Conservation (phyloP, 352 stramenopile species). For the Saprolegnia diclina region DNA sequence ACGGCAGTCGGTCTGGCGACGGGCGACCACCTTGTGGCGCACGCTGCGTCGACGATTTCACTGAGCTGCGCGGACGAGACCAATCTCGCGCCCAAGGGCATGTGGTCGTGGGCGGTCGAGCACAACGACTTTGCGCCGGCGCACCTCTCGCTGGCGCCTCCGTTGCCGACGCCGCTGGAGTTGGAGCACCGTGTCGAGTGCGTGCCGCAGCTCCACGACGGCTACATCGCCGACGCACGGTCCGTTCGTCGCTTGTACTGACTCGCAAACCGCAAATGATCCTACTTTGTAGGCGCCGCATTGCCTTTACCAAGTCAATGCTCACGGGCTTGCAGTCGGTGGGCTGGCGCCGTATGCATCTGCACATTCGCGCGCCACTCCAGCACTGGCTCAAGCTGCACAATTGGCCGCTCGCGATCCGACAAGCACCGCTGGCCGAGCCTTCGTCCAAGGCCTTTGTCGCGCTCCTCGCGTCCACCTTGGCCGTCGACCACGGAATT, state of each 20-base stretch:
- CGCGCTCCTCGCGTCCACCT: background rate
- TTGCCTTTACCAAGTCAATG: background rate
- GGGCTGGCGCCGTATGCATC: slow-evolving; percentile 21
- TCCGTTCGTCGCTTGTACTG: background rate
- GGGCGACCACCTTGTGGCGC: slow-evolving; percentile 19
- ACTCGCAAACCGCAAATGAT: background rate
- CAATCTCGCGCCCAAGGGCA: background rate
- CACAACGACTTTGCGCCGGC: background rate
- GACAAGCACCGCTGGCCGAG: background rate
- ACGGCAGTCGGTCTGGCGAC: slow-evolving; percentile 12
- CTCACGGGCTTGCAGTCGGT: background rate
- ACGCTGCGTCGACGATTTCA: slow-evolving; percentile 11
- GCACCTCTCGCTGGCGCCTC: background rate
- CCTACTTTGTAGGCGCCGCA: slow-evolving; percentile 10
- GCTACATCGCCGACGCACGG: background rate
- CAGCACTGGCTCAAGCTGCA: slow-evolving; percentile 20
- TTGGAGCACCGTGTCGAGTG: too few species aligned
- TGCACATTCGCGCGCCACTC: background rate
- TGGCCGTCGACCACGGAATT: slow-evolving; percentile 7
- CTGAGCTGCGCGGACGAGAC: background rate
- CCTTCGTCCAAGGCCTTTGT: slow-evolving; percentile 1
- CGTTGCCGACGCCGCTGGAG: background rate
- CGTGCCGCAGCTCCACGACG: background rate
- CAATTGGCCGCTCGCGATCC: slow-evolving; percentile 14
- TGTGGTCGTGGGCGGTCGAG: background rate